Evolutionary conservation across 345 rosid genomes (phyloP).

Genomic region (Hevea brasiliensis): DNA sequence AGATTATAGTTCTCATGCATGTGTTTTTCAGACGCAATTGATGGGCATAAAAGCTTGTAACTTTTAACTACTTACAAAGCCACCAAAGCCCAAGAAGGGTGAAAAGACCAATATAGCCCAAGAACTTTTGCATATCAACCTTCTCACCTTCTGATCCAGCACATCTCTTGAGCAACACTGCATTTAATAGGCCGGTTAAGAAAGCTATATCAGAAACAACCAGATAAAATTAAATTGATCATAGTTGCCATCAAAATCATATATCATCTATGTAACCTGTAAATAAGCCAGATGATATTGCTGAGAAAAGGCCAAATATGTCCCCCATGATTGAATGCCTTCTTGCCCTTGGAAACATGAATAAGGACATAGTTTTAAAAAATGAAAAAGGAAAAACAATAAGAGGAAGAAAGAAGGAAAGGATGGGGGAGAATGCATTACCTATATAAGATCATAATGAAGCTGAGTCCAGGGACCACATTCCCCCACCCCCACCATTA

Average conservation of each 20-base stretch:
- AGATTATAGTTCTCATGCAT: background rate
- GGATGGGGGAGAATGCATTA: background rate
- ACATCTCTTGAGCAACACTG: conserved; percentile 58
- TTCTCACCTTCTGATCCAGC: conserved; percentile 58
- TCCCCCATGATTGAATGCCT: conserved; percentile 51
- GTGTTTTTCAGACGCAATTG: background rate
- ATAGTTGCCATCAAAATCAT: background rate
- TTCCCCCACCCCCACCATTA: too few species aligned
- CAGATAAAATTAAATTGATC: background rate
- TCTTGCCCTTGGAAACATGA: conserved; percentile 37
- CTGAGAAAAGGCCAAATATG: conserved; percentile 57
- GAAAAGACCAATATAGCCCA: conserved; percentile 64
- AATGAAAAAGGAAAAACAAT: background rate
- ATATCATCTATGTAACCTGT: conserved; percentile 40
- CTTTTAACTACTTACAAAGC: conserved; percentile 46
- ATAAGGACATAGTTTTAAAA: conserved; percentile 11
- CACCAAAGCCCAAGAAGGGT: conserved; percentile 65
- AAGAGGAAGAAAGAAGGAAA: background rate
- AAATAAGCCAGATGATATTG: conserved; percentile 53
- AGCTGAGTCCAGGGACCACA: too few species aligned
- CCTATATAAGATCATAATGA: too few species aligned
- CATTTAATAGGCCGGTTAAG: conserved; percentile 11
- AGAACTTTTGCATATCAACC: conserved; percentile 53
- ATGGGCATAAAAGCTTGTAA: background rate
- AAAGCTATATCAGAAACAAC: conserved; percentile 1